Evolutionary conservation across 257 asterid genomes (phyloP), one percentile per base, ranked within the genome.

Genomic region (Craterostigma plantagineum): DNA sequence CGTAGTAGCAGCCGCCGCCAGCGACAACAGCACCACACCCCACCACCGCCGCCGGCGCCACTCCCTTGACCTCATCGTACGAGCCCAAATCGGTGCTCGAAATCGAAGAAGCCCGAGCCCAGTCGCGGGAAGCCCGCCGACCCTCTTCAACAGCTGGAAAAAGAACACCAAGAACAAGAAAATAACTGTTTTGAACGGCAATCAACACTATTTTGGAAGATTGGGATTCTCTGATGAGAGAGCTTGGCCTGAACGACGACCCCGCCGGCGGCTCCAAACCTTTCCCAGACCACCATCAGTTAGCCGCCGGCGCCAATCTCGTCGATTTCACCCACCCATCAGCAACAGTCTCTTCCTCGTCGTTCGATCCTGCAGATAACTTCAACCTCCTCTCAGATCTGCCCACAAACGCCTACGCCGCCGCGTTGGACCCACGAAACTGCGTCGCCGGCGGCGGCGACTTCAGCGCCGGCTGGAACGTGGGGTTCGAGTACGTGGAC

Each of bases 151-250:
- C 62, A 66, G 66, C 30, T 23, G 30, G 30, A 23, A 23, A 23
- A 23, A 6, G 30, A 23, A 23, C 2, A 6, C 2, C 4, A 6
- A 23, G 92, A 75, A 14, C 92, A 15, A 12, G 45, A 41, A 1
- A n/a, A n/a, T n/a, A 4, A 18, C 60, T 46, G 67, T n/a, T n/a
- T n/a, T 52, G 51, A 42, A 57, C 52, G 35, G 46, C 54, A 23
- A 23, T 23, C 30, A 23, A 23, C 76, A 59, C 10, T 72, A 67
- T 27, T 52, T n/a, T 76, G 27, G 93, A 75, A 41, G 93, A 70
- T 30, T 87, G 81, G 79, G 91, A 79, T 53, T 66, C 90, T 34
- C 75, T 73, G 71, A 82, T 82, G 95, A 76, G 70, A 63, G 95
- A 82, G 38, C 68, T 79, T 51, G 92, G 92, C 1, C 58, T 82